Percentiles rank a stretch among this genome's conserved stretches.
Evolutionary conservation across 257 asterid species (phyloP).

Genomic region (Coffea canephora): DNA sequence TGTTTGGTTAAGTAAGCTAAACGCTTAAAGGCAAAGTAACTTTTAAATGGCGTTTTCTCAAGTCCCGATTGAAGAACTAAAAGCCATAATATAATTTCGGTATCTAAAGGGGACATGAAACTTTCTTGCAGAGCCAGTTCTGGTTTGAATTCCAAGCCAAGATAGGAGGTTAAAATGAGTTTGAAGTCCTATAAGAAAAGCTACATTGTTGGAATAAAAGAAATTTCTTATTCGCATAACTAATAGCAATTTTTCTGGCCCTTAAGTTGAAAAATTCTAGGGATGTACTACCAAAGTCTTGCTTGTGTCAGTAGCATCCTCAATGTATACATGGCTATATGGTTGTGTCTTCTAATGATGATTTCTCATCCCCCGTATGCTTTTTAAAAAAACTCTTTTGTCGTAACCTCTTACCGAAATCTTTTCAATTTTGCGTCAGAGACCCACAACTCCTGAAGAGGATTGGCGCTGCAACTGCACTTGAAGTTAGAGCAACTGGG

Average conservation of each 20-base stretch:
- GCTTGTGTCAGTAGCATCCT: neutral
- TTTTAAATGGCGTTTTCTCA: neutral
- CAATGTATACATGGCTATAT: neutral
- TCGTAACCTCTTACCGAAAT: neutral
- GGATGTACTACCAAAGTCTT: neutral
- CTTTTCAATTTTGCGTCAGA: constrained; percentile 24
- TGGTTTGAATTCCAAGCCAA: too few species aligned
- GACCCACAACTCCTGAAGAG: constrained; percentile 56
- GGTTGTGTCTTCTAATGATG: too few species aligned
- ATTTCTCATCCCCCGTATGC: too few species aligned
- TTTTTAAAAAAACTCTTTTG: too few species aligned
- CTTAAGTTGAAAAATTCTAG: neutral
- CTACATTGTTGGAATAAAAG: neutral
- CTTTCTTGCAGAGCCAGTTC: neutral
- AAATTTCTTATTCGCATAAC: neutral
- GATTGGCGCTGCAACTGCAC: constrained; percentile 74
- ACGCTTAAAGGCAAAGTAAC: too few species aligned
- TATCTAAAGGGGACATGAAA: neutral
- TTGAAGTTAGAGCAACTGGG: constrained; percentile 74
- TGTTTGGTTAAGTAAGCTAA: too few species aligned
- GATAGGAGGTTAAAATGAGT: too few species aligned
- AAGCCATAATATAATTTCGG: neutral
- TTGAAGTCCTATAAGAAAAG: neutral
- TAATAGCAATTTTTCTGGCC: neutral
- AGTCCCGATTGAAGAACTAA: neutral